Conservation (phyloP, 2,329 filamentous ascomycete genomes). For the Neonectria faginata region DNA sequence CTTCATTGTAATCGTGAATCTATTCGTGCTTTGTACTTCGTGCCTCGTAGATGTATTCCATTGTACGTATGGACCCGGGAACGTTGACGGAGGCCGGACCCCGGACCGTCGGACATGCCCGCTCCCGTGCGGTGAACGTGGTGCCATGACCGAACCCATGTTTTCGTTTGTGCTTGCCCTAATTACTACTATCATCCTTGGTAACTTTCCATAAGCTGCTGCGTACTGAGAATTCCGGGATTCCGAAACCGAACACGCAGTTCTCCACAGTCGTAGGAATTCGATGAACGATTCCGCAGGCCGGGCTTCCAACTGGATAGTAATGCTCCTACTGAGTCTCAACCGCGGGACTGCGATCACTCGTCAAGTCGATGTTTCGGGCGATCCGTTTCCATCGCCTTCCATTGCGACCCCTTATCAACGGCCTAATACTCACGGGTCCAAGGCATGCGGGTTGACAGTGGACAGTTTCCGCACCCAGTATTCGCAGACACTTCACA, state of each 20-base stretch:
- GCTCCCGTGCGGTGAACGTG: neutral
- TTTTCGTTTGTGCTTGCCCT: constrained; percentile 7
- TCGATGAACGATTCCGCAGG: constrained; percentile 9
- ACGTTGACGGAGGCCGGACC: neutral
- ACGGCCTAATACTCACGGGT: no score
- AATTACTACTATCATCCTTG: neutral
- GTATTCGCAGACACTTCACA: no score
- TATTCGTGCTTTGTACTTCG: neutral
- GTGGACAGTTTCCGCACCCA: neutral
- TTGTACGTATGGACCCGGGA: neutral
- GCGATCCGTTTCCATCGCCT: constrained; percentile 2
- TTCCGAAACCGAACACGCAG: constrained; percentile 45
- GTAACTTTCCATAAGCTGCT: no score
- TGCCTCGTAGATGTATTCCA: neutral
- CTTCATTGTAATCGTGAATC: neutral
- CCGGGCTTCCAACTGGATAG: neutral
- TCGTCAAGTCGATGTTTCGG: neutral
- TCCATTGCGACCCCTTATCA: constrained; percentile 7
- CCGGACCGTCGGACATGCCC: constrained; percentile 25
- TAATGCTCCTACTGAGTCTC: neutral
- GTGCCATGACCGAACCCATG: constrained; percentile 15
- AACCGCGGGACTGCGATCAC: neutral
- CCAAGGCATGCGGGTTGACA: constrained; percentile 5
- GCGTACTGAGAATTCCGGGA: constrained; percentile 11
- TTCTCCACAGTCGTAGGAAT: constrained; percentile 19